Evolutionary conservation across 2,329 filamentous ascomycete genomes (phyloP).

Genomic region (Trichophyton rubrum): DNA sequence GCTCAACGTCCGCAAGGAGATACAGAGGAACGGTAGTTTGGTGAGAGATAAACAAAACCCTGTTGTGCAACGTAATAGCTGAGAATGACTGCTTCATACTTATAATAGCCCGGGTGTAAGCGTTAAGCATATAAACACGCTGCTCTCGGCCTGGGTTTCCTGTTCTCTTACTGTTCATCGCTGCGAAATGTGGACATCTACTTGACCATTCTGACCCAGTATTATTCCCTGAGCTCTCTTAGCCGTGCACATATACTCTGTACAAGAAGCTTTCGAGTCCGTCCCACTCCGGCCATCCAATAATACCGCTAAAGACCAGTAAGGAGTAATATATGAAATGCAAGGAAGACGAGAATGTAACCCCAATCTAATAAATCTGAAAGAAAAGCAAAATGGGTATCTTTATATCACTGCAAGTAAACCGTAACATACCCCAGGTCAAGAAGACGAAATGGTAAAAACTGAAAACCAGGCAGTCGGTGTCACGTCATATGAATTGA

Average conservation of each 20-base stretch:
- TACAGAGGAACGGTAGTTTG: neutral
- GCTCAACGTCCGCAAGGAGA: neutral
- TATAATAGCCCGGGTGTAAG: too few species aligned
- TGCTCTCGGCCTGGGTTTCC: neutral
- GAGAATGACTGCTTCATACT: neutral
- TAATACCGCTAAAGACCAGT: neutral
- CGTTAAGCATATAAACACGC: neutral
- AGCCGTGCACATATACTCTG: neutral
- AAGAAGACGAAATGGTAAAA: neutral
- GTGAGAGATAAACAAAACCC: neutral
- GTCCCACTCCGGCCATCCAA: neutral
- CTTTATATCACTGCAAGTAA: conserved; percentile 4
- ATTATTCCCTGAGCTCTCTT: neutral
- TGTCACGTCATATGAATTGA: neutral
- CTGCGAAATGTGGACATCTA: neutral
- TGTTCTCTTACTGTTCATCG: neutral
- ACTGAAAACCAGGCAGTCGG: neutral
- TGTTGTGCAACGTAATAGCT: neutral
- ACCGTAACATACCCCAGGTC: neutral
- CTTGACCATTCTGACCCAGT: neutral
- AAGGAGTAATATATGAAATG: neutral
- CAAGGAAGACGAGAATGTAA: neutral
- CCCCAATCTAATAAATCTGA: neutral
- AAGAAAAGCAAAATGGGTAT: conserved; percentile 2
- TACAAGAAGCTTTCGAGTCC: neutral